Base-by-base conservation (phyloP, 2,329 filamentous ascomycete genomes). In the Trichoderma pleuroti region DNA sequence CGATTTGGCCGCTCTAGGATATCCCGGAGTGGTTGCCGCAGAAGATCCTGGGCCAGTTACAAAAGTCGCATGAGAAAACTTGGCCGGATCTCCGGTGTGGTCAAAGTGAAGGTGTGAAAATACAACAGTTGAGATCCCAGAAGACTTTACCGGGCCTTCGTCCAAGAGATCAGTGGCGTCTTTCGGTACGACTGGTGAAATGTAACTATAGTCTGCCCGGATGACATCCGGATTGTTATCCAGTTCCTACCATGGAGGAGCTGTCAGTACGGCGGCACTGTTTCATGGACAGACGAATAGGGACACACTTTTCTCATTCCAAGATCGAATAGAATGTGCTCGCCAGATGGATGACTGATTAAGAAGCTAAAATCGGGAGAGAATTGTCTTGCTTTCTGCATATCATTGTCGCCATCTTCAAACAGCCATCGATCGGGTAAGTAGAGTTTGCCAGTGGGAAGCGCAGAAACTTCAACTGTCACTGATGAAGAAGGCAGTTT, bases 31-130 rank as follows among this genome's bases (percentile, higher is more conserved):
- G 16, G 49, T 67, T 10, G 64, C 64, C 2, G 62, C 64, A 18
- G 7, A 59, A 3, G 64, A 67, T 24, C 64, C 64, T 14, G 64
- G 49, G 18, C 64, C 64, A 18, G 64, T 30, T n/a, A 67, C 54
- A 28, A 67, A 67, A 7, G 46, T 28, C 1, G 64, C 64, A 32
- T 67, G 64, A 11, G 64, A 39, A 36, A 67, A 42, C 16, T 59
- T 67, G 30, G 30, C 52, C 32, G 64, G 64, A 28, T 67, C 64
- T 5, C 64, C 64, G 4, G 64, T 67, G 30, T 67, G 64, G 14
- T 67, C 64, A 30, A 67, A 67, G 28, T 67, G 64, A 30, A 67
- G 64, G 9, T 67, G 64, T 9, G 64, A 67, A 26, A 67, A 67
- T 7, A 67, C 54, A 18, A 67, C 64, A 52, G 49, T 59, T 42